A percentile compares a stretch with the other conserved stretches of the same genome.
Evolutionary conservation across 1,284 basidiomycete species (phyloP).

Genomic region (Marasmius oreades): DNA sequence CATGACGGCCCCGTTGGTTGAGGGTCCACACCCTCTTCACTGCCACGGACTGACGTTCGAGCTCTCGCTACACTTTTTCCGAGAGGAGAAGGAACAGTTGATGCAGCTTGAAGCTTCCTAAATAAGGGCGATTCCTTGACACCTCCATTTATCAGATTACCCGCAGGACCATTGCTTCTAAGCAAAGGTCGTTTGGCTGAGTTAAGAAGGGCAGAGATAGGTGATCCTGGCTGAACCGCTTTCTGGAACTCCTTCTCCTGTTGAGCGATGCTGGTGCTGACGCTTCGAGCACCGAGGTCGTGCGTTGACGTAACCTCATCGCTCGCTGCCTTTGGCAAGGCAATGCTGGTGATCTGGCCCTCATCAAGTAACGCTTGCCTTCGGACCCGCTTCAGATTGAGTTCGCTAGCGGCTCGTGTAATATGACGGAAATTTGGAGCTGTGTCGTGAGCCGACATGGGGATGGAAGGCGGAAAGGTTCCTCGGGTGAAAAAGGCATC

Average conservation of each 20-base stretch:
- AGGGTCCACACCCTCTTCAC: slow-evolving; percentile 40
- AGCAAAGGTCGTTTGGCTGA: slow-evolving; percentile 88
- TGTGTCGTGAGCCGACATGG: slow-evolving; percentile 70
- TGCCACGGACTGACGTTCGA: slow-evolving; percentile 10
- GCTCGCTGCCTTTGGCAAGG: slow-evolving; percentile 29
- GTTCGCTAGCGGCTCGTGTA: slow-evolving; percentile 55
- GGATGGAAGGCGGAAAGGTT: slow-evolving; percentile 79
- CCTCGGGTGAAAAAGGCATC: slow-evolving; percentile 86
- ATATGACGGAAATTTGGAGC: slow-evolving; percentile 76
- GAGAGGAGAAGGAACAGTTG: slow-evolving; percentile 35
- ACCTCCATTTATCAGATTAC: slow-evolving; percentile 22
- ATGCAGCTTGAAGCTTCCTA: slow-evolving; percentile 40
- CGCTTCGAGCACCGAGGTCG: slow-evolving; percentile 30
- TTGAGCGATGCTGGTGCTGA: slow-evolving; percentile 66
- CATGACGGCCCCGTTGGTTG: slow-evolving; percentile 48
- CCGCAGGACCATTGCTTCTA: slow-evolving; percentile 46
- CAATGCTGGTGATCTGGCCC: slow-evolving; percentile 45
- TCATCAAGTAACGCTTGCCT: slow-evolving; percentile 59
- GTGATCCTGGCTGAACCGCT: slow-evolving; percentile 92
- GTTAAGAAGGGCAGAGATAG: slow-evolving; percentile 88
- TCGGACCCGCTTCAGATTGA: slow-evolving; percentile 68
- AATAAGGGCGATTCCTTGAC: slow-evolving; percentile 48
- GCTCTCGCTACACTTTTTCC: slow-evolving; percentile 22
- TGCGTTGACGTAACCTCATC: slow-evolving; percentile 13
- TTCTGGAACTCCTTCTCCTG: slow-evolving; percentile 96